Conservation (phyloP, 352 stramenopile genomes). For the Phytophthora boehmeriae region DNA sequence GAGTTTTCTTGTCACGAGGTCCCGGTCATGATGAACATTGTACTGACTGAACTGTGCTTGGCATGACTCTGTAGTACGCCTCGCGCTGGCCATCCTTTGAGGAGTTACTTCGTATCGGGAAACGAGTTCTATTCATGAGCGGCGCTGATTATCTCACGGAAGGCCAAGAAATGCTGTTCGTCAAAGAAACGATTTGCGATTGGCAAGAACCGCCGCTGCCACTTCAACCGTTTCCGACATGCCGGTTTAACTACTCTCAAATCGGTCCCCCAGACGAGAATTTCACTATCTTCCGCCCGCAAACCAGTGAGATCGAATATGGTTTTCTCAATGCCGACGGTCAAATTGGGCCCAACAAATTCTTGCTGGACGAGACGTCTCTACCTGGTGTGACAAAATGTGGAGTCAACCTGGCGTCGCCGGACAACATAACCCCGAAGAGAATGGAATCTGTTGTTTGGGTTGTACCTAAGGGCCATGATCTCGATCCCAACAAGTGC, state of each 20-base stretch:
- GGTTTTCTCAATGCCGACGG: slow-evolving; percentile 82
- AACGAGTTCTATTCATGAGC: slow-evolving; percentile 83
- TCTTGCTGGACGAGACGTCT: slow-evolving; percentile 70
- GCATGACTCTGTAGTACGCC: slow-evolving; percentile 33
- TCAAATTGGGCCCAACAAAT: slow-evolving; percentile 66
- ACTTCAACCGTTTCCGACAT: slow-evolving; percentile 66
- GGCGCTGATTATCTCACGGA: slow-evolving; percentile 68
- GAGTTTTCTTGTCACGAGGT: slow-evolving; percentile 10
- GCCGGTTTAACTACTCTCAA: slow-evolving; percentile 50
- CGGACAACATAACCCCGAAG: slow-evolving; percentile 84
- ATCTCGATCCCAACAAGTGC: slow-evolving; percentile 48
- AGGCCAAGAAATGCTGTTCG: slow-evolving; percentile 75
- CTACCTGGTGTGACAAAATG: slow-evolving; percentile 71
- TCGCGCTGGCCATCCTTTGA: slow-evolving; percentile 69
- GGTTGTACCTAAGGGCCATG: slow-evolving; percentile 39
- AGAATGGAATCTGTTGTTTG: slow-evolving; percentile 83
- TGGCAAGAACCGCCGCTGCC: slow-evolving; percentile 77
- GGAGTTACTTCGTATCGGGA: slow-evolving; percentile 60
- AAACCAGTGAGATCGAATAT: slow-evolving; percentile 88
- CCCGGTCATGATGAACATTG: slow-evolving; percentile 3
- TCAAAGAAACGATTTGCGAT: slow-evolving; percentile 77
- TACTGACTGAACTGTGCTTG: slow-evolving; percentile 1
- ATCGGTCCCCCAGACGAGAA: slow-evolving; percentile 48
- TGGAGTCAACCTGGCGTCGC: slow-evolving; percentile 80
- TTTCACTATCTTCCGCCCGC: slow-evolving; percentile 75